Percentiles rank a stretch among this genome's conserved stretches.
Evolutionary conservation across 768 basidiomycete genomes (phyloP).

Genomic region (Trametes gibbosa): DNA sequence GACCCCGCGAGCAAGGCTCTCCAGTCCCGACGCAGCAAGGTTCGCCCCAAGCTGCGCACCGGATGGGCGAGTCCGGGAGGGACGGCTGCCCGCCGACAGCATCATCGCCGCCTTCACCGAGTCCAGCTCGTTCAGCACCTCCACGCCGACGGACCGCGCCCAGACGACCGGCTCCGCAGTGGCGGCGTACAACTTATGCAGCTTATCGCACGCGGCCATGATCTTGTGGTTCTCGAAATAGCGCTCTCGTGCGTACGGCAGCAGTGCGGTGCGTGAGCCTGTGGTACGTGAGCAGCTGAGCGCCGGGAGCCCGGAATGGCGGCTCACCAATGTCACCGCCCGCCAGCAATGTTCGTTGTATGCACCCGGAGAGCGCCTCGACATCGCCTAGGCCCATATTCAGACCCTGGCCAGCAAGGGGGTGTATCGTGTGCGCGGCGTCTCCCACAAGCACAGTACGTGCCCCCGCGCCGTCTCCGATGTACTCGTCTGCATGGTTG

Average conservation of each 20-base stretch:
- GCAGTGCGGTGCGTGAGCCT: slow-evolving; percentile 76
- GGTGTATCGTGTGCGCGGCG: slow-evolving; percentile 93
- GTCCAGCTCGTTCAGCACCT: slow-evolving; percentile 88
- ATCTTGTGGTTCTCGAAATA: slow-evolving; percentile 86
- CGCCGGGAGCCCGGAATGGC: not conserved
- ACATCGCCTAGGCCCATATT: slow-evolving; percentile 93
- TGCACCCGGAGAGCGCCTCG: slow-evolving; percentile 62
- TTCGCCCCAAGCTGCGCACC: slow-evolving; percentile 22
- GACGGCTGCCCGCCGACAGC: slow-evolving; percentile 63
- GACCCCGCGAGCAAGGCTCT: slow-evolving; percentile 36
- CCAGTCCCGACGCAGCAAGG: slow-evolving; percentile 42
- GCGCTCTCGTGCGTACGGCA: slow-evolving; percentile 74
- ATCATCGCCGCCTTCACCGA: slow-evolving; percentile 81
- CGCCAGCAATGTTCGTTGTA: slow-evolving; percentile 50
- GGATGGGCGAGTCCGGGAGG: not conserved
- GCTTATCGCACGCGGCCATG: slow-evolving; percentile 82
- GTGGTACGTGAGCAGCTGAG: not conserved
- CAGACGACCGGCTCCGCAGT: slow-evolving; percentile 72
- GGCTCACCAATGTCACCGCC: slow-evolving; percentile 84
- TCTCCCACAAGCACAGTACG: slow-evolving; percentile 92
- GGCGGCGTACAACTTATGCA: slow-evolving; percentile 82
- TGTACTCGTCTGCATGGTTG: slow-evolving; percentile 82
- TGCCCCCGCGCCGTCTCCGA: slow-evolving; percentile 63
- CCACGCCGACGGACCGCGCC: slow-evolving; percentile 84
- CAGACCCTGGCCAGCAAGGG: slow-evolving; percentile 93